Evolutionary conservation across 495 filamentous ascomycete species (phyloP), one percentile per base, ranked within the genome.

Genomic region (Pseudotulostoma volvatum): DNA sequence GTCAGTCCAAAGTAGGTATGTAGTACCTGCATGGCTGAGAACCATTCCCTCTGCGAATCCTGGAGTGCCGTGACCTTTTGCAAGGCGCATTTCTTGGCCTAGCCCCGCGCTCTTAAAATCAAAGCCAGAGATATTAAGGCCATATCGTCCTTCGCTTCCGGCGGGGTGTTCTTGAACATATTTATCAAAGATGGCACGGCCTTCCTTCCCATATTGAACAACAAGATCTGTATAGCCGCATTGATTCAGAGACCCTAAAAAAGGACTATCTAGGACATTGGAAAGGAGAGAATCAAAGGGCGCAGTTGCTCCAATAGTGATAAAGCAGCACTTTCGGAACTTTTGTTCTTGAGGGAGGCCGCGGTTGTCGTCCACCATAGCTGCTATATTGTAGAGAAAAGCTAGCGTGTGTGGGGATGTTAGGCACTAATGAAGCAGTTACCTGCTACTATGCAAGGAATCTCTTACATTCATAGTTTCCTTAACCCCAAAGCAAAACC

Each of bases 241-340:
- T 0, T 46, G 36, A 15, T 55, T 45, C 9, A 93, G 64, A 9
- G 65, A 58, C 9, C 58, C 43, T 23, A 86, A 57, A 44, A 93
- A 87, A 0, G 51, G 35, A 1, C 68, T 60, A 18, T 63, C 58
- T 36, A 85, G 61, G n/a, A 76, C 63, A 34, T 81, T 73, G 15
- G 66, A 53, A 32, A 93, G 59, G 7, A 97, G 72, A 8, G 62
- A 52, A 34, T 71, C 61, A 55, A 97, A 97, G 13, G 77, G 67
- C 2, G 87, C 86, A 0, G 88, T 97, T 1, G 90, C 92, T 34
- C 90, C 90, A 20, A 92, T 75, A 0, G 90, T 95, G 18, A 95
- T 80, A 40, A 95, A 79, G 52, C 76, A 79, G 14, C 67, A 33
- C 48, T 71, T 74, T 48, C 48, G 40, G 15, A 39, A 21, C 39